phyloP scores from a whole-genome alignment of 2,329 filamentous ascomycete genomes.

The Botrytis elliptica region DNA sequence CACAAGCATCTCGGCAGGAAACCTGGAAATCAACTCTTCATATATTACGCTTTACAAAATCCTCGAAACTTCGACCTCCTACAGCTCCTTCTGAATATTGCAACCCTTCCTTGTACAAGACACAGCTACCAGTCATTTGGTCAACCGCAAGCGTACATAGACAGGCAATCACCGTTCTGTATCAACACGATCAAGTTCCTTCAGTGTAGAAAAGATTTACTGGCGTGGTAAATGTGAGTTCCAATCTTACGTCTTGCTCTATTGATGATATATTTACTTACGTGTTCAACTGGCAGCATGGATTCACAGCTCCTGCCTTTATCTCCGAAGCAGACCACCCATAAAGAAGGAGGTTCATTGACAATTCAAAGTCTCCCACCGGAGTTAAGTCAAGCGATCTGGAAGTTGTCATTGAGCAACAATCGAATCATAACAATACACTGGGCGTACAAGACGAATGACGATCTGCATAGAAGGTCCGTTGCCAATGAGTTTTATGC shows the following conservation, averaged over 20 bases:
- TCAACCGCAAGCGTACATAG: not conserved
- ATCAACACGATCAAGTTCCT: not conserved
- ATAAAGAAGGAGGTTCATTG: not conserved
- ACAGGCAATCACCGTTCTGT: not conserved
- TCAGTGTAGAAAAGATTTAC: too few species aligned
- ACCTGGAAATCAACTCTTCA: not conserved
- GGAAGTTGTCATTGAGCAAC: not conserved
- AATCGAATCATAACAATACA: not conserved
- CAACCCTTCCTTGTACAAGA: too few species aligned
- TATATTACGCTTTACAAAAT: not conserved
- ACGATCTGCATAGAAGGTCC: not conserved
- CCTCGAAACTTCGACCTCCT: not conserved
- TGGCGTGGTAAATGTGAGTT: not conserved
- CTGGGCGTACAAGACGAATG: not conserved
- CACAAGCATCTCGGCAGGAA: not conserved
- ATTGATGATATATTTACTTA: not conserved
- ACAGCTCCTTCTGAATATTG: not conserved
- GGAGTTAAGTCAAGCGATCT: not conserved
- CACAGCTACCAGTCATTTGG: not conserved
- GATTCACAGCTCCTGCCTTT: not conserved
- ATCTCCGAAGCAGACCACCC: not conserved
- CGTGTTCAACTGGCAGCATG: not conserved
- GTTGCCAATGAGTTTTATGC: not conserved
- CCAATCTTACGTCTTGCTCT: not conserved
- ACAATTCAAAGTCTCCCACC: not conserved